A percentile compares a stretch with the other conserved stretches of the same genome.
These are phyloP conservation scores for Neoarthrinium moseri DNA, from an alignment of 2,329 filamentous ascomycete genomes.

Conservation along the genomic window DNA sequence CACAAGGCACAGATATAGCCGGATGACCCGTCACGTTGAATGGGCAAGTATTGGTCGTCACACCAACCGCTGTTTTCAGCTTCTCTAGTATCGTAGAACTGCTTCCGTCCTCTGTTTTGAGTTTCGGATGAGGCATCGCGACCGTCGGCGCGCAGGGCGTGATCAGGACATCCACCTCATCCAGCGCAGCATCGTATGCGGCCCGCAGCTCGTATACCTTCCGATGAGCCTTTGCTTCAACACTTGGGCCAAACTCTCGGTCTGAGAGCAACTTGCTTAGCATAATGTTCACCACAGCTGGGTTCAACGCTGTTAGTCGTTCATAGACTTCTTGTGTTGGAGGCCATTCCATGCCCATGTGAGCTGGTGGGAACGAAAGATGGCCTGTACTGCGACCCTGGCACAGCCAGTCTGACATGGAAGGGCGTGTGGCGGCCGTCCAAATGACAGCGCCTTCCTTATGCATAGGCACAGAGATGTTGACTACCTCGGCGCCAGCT, in stretches of 20 bases:
- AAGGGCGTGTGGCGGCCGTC: slow-evolving; percentile 38
- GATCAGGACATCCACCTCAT: slow-evolving; percentile 41
- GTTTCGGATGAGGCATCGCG: slow-evolving; percentile 2
- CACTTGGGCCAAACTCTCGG: background rate
- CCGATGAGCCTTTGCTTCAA: slow-evolving; percentile 35
- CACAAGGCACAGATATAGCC: slow-evolving; percentile 50
- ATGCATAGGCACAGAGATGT: slow-evolving; percentile 50
- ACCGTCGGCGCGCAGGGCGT: slow-evolving; percentile 40
- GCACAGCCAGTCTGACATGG: slow-evolving; percentile 41
- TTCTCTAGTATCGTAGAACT: slow-evolving; percentile 44
- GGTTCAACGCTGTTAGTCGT: slow-evolving; percentile 28
- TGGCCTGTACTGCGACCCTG: slow-evolving; percentile 40
- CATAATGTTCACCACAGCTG: slow-evolving; percentile 12
- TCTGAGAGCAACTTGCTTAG: slow-evolving; percentile 18
- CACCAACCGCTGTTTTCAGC: slow-evolving; percentile 35
- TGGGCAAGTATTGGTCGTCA: slow-evolving; percentile 54
- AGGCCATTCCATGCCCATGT: slow-evolving; percentile 18
- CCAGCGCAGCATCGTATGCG: slow-evolving; percentile 40
- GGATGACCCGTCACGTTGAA: slow-evolving; percentile 60
- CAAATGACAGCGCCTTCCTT: slow-evolving; percentile 47
- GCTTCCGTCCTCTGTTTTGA: too few relatives aligned
- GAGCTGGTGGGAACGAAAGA: slow-evolving; percentile 31
- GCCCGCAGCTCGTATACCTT: slow-evolving; percentile 51
- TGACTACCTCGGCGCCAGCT: slow-evolving; percentile 47
- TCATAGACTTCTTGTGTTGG: slow-evolving; percentile 34